Conservation (phyloP, 495 filamentous ascomycete genomes). For the Tuber aestivum region DNA sequence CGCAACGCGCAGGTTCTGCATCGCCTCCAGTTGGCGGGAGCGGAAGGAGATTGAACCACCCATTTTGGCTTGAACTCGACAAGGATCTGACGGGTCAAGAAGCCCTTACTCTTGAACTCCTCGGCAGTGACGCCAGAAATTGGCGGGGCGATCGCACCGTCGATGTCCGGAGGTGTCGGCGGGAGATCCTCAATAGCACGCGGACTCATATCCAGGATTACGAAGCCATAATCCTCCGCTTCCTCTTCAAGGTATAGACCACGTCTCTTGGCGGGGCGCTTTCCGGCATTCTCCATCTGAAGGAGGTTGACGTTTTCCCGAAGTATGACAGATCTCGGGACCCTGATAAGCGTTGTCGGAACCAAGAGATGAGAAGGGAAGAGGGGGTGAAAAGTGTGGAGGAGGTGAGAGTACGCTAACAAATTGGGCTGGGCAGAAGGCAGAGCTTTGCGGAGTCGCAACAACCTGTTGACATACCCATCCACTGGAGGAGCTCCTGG, state of each 20-base stretch:
- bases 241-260: constrained; percentile 36
- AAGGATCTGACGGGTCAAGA: constrained; percentile 44
- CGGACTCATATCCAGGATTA: constrained; percentile 76
- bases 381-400: constrained; percentile 35
- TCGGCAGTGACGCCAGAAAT: background rate
- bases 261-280: constrained; percentile 22
- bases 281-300: constrained; percentile 11
- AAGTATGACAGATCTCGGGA: constrained; percentile 26
- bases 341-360: constrained; percentile 26
- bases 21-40: constrained; percentile 57
- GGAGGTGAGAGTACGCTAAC: constrained; percentile 32
- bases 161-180: background rate
- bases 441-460: constrained; percentile 40
- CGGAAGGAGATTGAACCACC: constrained; percentile 75
- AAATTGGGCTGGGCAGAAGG: constrained; percentile 38
- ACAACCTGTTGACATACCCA: constrained; percentile 24
- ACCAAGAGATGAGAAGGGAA: constrained; percentile 34
- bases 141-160: background rate
- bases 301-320: constrained; percentile 22
- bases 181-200: constrained; percentile 21
- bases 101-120: background rate
- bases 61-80: constrained; percentile 95
- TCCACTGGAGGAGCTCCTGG: background rate
- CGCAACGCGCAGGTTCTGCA: constrained; percentile 82
- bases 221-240: constrained; percentile 56